These are phyloP conservation scores for Staphylotrichum tortipilum DNA, from an alignment of 495 filamentous ascomycete genomes.

Conservation along the genomic window DNA sequence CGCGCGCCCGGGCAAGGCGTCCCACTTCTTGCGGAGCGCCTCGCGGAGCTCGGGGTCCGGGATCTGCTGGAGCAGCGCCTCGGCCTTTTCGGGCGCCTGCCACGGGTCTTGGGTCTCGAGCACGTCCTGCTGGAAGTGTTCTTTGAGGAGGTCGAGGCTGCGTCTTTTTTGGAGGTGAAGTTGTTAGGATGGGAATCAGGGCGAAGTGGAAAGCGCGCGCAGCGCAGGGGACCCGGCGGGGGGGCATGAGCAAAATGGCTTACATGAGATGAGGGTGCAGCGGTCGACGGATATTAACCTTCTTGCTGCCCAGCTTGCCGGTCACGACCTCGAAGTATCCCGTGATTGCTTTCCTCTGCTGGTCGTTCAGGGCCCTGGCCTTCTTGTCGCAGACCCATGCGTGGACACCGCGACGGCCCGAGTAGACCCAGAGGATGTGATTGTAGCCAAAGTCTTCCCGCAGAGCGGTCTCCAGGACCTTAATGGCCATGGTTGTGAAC, in stretches of 20 bases:
- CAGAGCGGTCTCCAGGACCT: constrained; percentile 77
- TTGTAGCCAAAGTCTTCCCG: constrained; percentile 92
- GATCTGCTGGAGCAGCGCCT: constrained; percentile 67
- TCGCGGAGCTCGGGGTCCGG: constrained; percentile 68
- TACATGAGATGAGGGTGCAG: constrained; percentile 82
- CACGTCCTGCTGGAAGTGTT: constrained; percentile 70
- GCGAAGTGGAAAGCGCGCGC: background rate
- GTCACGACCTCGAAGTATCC: constrained; percentile 80
- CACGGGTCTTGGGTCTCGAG: constrained; percentile 84
- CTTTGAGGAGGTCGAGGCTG: constrained; percentile 71
- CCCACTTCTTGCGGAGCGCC: constrained; percentile 82
- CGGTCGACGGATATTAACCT: constrained; percentile 75
- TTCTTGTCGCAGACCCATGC: constrained; percentile 96
- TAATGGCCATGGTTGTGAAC: constrained; percentile 95
- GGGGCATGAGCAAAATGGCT: constrained; percentile 5
- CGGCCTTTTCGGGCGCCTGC: constrained; percentile 52
- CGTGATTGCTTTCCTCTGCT: constrained; percentile 71
- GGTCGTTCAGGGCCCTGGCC: constrained; percentile 74
- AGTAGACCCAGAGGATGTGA: constrained; percentile 98
- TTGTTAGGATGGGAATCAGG: background rate
- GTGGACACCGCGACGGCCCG: constrained; percentile 89
- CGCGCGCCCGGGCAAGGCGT: constrained; percentile 63
- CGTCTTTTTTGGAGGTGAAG: constrained; percentile 46
- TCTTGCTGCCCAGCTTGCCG: constrained; percentile 75
- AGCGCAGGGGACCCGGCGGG: too few species aligned